A percentile compares a stretch with the other conserved stretches of the same genome.
These are phyloP conservation scores for Pterula multifida DNA, from an alignment of 1,284 basidiomycete species.

Conservation along the genomic window DNA sequence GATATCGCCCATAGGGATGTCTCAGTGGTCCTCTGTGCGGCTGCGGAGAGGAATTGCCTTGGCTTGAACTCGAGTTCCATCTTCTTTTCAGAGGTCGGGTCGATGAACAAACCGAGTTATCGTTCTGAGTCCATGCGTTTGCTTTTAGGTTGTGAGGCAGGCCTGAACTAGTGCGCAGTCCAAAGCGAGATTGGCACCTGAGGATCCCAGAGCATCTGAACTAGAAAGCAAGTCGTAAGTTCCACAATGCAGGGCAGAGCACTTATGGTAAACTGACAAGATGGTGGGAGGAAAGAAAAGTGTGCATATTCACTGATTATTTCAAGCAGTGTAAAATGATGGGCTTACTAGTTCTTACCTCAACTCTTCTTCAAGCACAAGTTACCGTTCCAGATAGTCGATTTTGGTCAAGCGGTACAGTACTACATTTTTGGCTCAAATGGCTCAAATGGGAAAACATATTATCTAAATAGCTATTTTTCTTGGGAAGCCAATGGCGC, in stretches of 20 bases:
- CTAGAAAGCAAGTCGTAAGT: not conserved
- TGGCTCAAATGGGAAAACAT: too few species aligned
- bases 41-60: not conserved
- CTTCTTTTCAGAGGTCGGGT: not conserved
- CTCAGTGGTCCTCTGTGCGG: not conserved
- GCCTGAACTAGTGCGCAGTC: not conserved
- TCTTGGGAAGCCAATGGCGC: too few species aligned
- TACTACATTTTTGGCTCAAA: too few species aligned
- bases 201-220: not conserved
- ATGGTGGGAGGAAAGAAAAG: not conserved
- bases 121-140: too few species aligned
- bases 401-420: too few species aligned
- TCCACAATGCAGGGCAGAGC: not conserved
- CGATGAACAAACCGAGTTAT: too few species aligned
- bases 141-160: too few species aligned
- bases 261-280: not conserved
- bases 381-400: too few species aligned
- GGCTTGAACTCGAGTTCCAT: not conserved
- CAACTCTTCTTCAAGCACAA: too few species aligned
- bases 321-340: not conserved
- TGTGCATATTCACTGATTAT: not conserved
- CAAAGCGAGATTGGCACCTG: not conserved
- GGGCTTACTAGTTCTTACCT: too few species aligned
- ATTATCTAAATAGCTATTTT: too few species aligned
- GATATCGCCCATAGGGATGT: conserved; percentile 15